phyloP scores from a whole-genome alignment of 177 flowering plant species.

The Tripterygium wilfordii region DNA sequence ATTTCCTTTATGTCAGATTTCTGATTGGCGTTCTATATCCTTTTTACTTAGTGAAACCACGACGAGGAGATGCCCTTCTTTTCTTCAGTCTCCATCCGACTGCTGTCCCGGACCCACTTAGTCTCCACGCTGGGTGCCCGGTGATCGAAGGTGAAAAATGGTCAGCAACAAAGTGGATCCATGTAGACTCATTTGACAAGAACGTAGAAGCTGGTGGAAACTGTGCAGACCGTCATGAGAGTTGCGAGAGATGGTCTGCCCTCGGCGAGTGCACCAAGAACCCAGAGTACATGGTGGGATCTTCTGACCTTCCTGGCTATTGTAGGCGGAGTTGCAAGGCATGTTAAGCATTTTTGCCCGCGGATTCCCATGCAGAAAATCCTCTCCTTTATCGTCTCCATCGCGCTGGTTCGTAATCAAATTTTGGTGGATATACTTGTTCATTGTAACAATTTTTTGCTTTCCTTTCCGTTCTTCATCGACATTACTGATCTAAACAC shows the following conservation, averaged over 20 bases:
- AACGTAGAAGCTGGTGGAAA: slow-evolving; percentile 31
- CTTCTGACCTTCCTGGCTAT: slow-evolving; percentile 73
- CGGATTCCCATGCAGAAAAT: background rate
- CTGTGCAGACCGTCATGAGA: slow-evolving; percentile 63
- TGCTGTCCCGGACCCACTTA: slow-evolving; percentile 60
- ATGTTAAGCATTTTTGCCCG: slow-evolving; percentile 31
- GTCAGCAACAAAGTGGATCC: slow-evolving; percentile 99
- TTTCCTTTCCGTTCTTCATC: too few species aligned
- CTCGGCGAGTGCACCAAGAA: slow-evolving; percentile 89
- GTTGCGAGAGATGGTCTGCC: slow-evolving; percentile 87
- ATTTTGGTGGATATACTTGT: background rate
- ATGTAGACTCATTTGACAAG: slow-evolving; percentile 82
- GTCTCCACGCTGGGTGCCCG: slow-evolving; percentile 92
- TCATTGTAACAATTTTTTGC: background rate
- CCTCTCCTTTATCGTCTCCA: background rate
- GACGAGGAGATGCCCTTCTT: slow-evolving; percentile 85
- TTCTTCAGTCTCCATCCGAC: slow-evolving; percentile 76
- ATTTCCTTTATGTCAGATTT: too few species aligned
- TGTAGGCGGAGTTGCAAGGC: slow-evolving; percentile 89
- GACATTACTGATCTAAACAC: too few species aligned
- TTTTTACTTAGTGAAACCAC: slow-evolving; percentile 69
- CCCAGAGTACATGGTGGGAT: slow-evolving; percentile 85
- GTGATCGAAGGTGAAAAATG: slow-evolving; percentile 94
- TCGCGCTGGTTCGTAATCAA: background rate
- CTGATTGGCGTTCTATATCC: too few species aligned